These are phyloP conservation scores for Cryptococcus wingfieldii DNA, from an alignment of 1,284 basidiomycete genomes.

Conservation along the genomic window DNA sequence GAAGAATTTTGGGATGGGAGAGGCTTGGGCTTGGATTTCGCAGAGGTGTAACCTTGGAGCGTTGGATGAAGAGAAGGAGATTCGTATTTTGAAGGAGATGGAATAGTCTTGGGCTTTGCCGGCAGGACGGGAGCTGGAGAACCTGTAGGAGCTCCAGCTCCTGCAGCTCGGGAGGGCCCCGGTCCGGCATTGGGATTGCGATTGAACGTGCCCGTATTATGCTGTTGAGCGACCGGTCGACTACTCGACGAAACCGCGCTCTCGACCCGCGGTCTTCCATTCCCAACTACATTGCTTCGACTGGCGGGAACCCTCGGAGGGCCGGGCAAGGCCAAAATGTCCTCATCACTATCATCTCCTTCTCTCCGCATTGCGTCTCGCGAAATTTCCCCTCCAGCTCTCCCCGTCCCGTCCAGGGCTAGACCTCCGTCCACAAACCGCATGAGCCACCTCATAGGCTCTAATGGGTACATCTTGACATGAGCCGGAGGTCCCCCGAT, in stretches of 20 bases:
- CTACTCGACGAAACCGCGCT: background rate
- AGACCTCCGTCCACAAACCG: background rate
- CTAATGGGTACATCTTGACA: background rate
- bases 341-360: background rate
- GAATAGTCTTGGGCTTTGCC: too few species aligned
- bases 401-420: background rate
- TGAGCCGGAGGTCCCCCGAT: slow-evolving; percentile 18
- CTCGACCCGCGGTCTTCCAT: background rate
- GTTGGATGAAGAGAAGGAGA: background rate
- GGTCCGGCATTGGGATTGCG: background rate
- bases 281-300: background rate
- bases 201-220: background rate
- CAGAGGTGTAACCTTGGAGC: background rate
- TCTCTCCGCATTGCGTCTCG: background rate
- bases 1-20: background rate
- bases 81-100: too few species aligned
- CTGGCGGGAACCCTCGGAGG: background rate
- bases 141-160: background rate
- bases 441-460: background rate
- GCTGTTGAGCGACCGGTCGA: background rate
- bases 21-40: background rate
- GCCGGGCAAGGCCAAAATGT: background rate
- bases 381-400: background rate
- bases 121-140: background rate
- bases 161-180: background rate